Evolutionary conservation across 805 yeast species (phyloP), one percentile per base, ranked within the genome.

Genomic region (Cyberlindnera xishuangbannaensis): DNA sequence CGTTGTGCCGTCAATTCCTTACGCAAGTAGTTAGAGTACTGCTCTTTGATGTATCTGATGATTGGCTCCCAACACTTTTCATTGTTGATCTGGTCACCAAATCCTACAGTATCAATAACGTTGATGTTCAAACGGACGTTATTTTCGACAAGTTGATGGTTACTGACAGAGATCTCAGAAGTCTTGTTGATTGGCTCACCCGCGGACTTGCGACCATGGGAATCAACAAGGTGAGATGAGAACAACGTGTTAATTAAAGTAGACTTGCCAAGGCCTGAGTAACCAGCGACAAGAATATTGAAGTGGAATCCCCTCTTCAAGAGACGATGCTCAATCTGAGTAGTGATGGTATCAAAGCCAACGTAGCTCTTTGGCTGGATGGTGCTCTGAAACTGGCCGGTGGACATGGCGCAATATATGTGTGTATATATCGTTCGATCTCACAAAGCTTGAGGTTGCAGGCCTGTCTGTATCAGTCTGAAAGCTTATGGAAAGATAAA

Each of bases 21-120:
- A 64, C 97, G 81, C 55, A 88, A 70, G 59, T 83, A 88, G 51
- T 79, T 79, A 27, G 94, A 82, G 59, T 88, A 95, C 63, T 88
- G 97, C 61, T 88, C 97, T 64, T 88, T 88, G 57, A 88, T 85
- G 63, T 87, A 88, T 62, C 85, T 86, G 45, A 88, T 80, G 43
- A 88, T 78, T 33, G 96, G 96, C 50, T 88, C 97, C 96, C 97
- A 90, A 62, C 95, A 87, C 61, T 82, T 83, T 51, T 84, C 94
- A 61, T 88, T 88, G 65, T 87, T 84, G 47, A 92, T 83, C 63
- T 84, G 95, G 67, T 92, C 98, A 25, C 96, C 97, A 67, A 86
- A 92, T 12, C 97, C 97, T 15, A 97, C 97, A 4, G 98, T 92
- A 58, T 92, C 98, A 55, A 92, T 84, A 36, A 92, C 78, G 50